Conservation (phyloP, 2,329 filamentous ascomycete genomes). For the Aspergillus pseudoterreus region DNA sequence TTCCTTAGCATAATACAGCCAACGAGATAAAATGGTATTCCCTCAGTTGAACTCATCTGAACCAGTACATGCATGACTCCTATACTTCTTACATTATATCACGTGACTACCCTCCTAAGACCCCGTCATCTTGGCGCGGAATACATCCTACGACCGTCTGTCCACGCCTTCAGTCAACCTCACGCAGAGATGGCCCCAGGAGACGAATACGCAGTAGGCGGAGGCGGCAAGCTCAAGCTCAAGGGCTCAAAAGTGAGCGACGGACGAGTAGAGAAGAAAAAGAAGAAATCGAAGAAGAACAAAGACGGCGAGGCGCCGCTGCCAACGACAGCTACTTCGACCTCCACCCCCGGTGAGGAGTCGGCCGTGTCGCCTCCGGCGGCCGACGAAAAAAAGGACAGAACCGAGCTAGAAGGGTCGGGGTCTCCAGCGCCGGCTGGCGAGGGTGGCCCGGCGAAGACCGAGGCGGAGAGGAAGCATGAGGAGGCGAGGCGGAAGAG, state of each 20-base stretch:
- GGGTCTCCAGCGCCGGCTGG: slow-evolving; percentile 24
- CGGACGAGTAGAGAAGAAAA: slow-evolving; percentile 45
- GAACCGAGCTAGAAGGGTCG: neutral
- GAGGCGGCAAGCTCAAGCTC: slow-evolving; percentile 75
- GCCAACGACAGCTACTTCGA: neutral
- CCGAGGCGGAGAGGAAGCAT: slow-evolving; percentile 75
- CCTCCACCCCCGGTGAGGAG: neutral
- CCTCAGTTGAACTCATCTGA: too few relatives aligned
- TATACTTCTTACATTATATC: too few relatives aligned
- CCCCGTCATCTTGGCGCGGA: neutral
- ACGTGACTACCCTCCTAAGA: neutral
- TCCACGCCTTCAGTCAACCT: neutral
- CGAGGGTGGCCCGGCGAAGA: slow-evolving; percentile 57
- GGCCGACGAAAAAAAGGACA: neutral
- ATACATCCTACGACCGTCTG: neutral
- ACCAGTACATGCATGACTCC: too few relatives aligned
- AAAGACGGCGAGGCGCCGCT: slow-evolving; percentile 5
- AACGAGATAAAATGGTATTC: too few relatives aligned
- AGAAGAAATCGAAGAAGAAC: slow-evolving; percentile 45
- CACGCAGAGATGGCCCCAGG: slow-evolving; percentile 16
- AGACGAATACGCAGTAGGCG: slow-evolving; percentile 67
- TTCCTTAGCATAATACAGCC: too few relatives aligned
- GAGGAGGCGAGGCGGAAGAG: slow-evolving; percentile 79
- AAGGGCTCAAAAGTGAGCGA: slow-evolving; percentile 68
- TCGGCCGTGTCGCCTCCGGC: neutral